Conservation (phyloP, 371 early-diverging fungal genomes). For the Mucor mucedo region DNA sequence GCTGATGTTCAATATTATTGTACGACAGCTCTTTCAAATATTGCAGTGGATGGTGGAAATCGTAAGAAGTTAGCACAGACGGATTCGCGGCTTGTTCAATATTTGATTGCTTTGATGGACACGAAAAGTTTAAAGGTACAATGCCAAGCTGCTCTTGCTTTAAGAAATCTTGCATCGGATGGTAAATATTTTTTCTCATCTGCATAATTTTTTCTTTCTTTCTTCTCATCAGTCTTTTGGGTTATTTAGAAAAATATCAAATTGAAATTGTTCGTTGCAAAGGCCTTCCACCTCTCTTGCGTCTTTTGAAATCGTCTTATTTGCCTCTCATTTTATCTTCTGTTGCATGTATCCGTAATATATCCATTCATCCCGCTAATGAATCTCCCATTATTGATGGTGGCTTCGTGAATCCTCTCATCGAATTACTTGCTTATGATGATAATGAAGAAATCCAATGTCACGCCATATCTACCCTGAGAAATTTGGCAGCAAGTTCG, state of each 20-base stretch:
- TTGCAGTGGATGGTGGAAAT: slow-evolving; percentile 87
- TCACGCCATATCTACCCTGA: slow-evolving; percentile 85
- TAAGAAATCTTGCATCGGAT: slow-evolving; percentile 76
- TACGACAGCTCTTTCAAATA: slow-evolving; percentile 91
- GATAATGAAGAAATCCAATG: slow-evolving; percentile 87
- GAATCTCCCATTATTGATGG: slow-evolving; percentile 87
- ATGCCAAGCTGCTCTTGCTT: slow-evolving; percentile 88
- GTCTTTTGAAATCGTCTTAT: slow-evolving; percentile 78
- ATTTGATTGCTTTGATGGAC: slow-evolving; percentile 80
- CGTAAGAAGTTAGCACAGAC: slow-evolving; percentile 77
- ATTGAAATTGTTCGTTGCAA: slow-evolving; percentile 79
- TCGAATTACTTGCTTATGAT: slow-evolving; percentile 72
- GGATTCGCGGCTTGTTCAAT: slow-evolving; percentile 78
- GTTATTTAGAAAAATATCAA: slow-evolving; percentile 74
- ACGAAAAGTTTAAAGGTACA: slow-evolving; percentile 84
- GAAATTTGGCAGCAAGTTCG: slow-evolving; percentile 86
- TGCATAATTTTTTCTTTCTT: background rate
- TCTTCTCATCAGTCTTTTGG: background rate
- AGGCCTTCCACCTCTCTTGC: slow-evolving; percentile 77
- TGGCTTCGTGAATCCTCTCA: slow-evolving; percentile 79
- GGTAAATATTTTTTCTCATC: slow-evolving; percentile 5
- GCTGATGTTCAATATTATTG: slow-evolving; percentile 90
- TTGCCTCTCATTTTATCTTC: slow-evolving; percentile 83
- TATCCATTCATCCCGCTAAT: slow-evolving; percentile 89
- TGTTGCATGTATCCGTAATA: slow-evolving; percentile 91